Percentiles rank a stretch among this genome's conserved stretches.
Conservation (phyloP, 1,284 basidiomycete genomes). For the Polyporus tsugae region DNA sequence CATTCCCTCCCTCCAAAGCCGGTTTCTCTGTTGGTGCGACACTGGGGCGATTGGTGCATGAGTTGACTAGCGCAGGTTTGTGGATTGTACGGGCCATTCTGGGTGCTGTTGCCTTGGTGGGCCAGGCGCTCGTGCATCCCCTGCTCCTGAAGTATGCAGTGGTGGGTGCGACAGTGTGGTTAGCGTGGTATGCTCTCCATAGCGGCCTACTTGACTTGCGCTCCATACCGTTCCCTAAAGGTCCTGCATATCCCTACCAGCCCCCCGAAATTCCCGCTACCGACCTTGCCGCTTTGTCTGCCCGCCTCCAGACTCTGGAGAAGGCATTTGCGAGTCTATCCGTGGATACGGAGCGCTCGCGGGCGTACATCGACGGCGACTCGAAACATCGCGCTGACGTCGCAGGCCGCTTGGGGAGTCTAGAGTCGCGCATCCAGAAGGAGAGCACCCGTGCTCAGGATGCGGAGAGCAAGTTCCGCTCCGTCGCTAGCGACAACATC, state of each 20-base stretch:
- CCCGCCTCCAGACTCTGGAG: conserved; percentile 74
- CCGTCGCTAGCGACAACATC: conserved; percentile 55
- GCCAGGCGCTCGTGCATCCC: conserved; percentile 53
- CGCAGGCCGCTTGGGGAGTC: conserved; percentile 54
- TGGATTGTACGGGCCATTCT: conserved; percentile 38
- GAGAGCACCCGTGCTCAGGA: conserved; percentile 62
- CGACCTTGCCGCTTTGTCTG: conserved; percentile 74
- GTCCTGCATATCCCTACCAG: conserved; percentile 44
- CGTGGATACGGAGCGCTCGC: conserved; percentile 58
- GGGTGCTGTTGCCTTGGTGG: conserved; percentile 41
- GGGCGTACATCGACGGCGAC: conserved; percentile 59
- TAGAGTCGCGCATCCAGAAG: conserved; percentile 66
- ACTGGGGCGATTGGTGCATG: conserved; percentile 56
- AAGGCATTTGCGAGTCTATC: conserved; percentile 64
- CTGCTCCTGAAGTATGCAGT: conserved; percentile 55
- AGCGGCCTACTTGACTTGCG: conserved; percentile 49
- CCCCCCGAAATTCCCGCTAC: conserved; percentile 68
- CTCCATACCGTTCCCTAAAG: conserved; percentile 36
- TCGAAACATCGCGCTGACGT: conserved; percentile 58
- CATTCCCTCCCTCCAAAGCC: conserved; percentile 34
- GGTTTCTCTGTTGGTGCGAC: conserved; percentile 55
- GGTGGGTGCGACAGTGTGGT: conserved; percentile 50
- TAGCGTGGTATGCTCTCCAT: conserved; percentile 50
- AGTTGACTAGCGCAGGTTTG: conserved; percentile 38
- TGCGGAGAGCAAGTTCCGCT: conserved; percentile 58